These are phyloP conservation scores for Scheffersomyces quercinus DNA, from an alignment of 1,139 yeast species.

Conservation along the genomic window DNA sequence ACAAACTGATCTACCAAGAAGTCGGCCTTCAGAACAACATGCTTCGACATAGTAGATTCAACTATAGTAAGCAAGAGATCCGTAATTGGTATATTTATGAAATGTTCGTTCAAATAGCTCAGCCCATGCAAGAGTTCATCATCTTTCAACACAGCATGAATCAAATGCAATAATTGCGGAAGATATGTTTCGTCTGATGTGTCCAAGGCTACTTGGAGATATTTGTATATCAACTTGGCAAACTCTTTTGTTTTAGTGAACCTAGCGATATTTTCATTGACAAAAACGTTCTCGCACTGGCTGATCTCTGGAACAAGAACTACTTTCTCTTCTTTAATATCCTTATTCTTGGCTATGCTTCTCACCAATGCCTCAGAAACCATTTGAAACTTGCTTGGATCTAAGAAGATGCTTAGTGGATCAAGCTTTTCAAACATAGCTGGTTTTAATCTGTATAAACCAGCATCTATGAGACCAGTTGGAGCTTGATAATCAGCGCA, in stretches of 20 bases:
- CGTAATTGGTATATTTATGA: constrained; percentile 56
- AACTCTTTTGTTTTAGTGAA: constrained; percentile 55
- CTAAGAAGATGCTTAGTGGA: constrained; percentile 38
- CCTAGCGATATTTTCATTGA: constrained; percentile 40
- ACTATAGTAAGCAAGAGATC: constrained; percentile 53
- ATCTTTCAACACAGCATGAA: constrained; percentile 65
- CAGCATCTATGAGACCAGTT: constrained; percentile 39
- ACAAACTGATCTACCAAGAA: constrained; percentile 52
- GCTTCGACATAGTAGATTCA: constrained; percentile 51
- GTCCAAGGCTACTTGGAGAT: constrained; percentile 53
- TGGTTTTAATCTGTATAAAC: constrained; percentile 47
- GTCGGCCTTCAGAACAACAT: constrained; percentile 55
- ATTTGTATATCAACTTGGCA: constrained; percentile 57
- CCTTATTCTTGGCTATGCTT: constrained; percentile 25
- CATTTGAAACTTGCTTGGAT: constrained; percentile 35
- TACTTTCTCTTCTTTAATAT: constrained; percentile 41
- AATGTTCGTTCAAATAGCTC: constrained; percentile 41
- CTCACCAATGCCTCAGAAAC: constrained; percentile 33
- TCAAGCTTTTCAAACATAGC: constrained; percentile 35
- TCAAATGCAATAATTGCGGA: constrained; percentile 61
- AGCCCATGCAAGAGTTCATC: constrained; percentile 46
- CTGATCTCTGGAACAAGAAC: constrained; percentile 36
- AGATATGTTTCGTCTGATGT: constrained; percentile 54
- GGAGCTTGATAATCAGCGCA: constrained; percentile 47
- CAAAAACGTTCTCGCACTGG: constrained; percentile 37